These are phyloP conservation scores for Gyromitra esculenta DNA, from an alignment of 2,329 filamentous ascomycete genomes.

Conservation along the genomic window DNA sequence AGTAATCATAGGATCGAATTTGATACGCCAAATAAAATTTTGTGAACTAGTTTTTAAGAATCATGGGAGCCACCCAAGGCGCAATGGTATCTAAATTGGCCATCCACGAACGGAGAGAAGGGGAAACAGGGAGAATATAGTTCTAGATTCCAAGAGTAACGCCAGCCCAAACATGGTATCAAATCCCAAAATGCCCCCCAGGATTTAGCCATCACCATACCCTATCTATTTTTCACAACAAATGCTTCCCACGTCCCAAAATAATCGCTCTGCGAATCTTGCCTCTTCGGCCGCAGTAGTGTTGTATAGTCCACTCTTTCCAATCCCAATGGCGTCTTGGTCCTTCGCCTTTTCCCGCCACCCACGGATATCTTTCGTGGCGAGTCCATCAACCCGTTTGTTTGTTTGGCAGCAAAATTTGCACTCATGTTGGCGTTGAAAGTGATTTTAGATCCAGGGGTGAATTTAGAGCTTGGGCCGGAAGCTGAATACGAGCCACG, in stretches of 20 bases:
- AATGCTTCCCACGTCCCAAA: conserved; percentile 17
- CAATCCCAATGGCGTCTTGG: not conserved
- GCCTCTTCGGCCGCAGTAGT: conserved; percentile 23
- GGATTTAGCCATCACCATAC: not conserved
- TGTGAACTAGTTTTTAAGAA: not conserved
- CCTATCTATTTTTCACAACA: not conserved
- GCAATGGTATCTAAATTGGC: not conserved
- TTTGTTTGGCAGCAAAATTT: not conserved
- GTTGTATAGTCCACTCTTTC: conserved; percentile 43
- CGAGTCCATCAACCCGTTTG: not conserved
- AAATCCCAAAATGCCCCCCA: not conserved
- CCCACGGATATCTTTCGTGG: not conserved
- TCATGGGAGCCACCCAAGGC: not conserved
- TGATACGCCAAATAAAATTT: not conserved
- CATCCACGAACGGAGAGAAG: too few species aligned
- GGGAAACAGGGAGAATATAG: not conserved
- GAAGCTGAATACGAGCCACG: not conserved
- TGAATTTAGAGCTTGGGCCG: not conserved
- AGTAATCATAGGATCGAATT: not conserved
- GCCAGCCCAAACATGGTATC: not conserved
- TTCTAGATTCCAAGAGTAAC: not conserved
- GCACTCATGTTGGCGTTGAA: not conserved
- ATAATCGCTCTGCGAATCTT: conserved; percentile 16
- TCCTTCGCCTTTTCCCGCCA: not conserved
- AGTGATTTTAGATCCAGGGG: not conserved